Evolutionary conservation across 176 grass and related monocot genomes (phyloP), one percentile per base, ranked within the genome.

Genomic region (Areca catechu): DNA sequence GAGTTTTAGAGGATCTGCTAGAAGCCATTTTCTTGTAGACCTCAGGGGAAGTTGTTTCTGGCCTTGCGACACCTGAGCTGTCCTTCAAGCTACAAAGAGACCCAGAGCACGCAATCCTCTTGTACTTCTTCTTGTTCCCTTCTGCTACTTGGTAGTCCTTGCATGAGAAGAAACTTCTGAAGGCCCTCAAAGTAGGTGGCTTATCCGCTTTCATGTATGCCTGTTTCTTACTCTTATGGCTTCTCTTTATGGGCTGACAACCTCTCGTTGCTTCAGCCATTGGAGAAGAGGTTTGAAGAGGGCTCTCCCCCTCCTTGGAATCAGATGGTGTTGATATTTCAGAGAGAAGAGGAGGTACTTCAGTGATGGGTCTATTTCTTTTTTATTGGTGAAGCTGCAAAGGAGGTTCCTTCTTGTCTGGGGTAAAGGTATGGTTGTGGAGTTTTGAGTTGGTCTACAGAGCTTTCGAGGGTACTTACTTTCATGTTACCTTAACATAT

Each of bases 71-170:
- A 22, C 78, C 62, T 0, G 82, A 82, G 56, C 50, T 79, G 72
- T 82, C 87, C 68, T 85, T 85, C 1, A 74, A 79, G 63, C 70
- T 70, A 63, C 87, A 82, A 51, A 85, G 68, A 7, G 76, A 85
- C 0, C 50, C 75, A 3, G 71, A 66, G 19, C 78, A 90, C 0
- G 68, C 51, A 15, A 90, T 67, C 19, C 20, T 62, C 50, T 24
- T 62, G 58, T 50, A 27, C 20, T 15, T 71, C 55, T 21, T 72
- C 58, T 62, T 85, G 57, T 56, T 83, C 54, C 47, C 51, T 55
- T 52, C 1, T 18, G 21, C 10, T 22, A 16, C 51, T 54, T 60
- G 49, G 47, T 59, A 49, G 19, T 62, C 17, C 22, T 58, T 53
- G 16, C 50, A 62, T 47, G 70, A 37, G 50, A 72, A 72, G 48